Conservation (phyloP, 345 rosid species). For the Gossypium ekmanianum region DNA sequence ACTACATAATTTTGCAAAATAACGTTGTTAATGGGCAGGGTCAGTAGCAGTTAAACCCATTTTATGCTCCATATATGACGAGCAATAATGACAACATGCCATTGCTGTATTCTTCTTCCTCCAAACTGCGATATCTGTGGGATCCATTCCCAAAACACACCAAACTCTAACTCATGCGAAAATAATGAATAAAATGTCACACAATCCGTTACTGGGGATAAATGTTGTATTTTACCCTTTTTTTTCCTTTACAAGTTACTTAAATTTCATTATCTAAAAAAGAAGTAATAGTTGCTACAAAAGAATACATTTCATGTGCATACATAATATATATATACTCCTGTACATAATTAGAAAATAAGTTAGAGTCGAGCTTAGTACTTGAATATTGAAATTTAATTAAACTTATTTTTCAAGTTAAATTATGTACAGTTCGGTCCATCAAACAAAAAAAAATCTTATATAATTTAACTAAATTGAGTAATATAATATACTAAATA, state of each 20-base stretch:
- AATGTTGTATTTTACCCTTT: too few relatives aligned
- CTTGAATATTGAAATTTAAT: too few relatives aligned
- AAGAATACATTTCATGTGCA: too few relatives aligned
- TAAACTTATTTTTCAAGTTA: not conserved
- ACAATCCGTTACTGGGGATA: not conserved
- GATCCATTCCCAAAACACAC: not conserved
- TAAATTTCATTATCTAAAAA: too few relatives aligned
- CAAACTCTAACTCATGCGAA: not conserved
- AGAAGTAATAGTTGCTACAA: too few relatives aligned
- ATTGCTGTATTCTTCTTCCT: not conserved
- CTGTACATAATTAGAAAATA: not conserved
- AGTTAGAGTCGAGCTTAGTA: too few relatives aligned
- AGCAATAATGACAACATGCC: not conserved
- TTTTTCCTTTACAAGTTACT: too few relatives aligned
- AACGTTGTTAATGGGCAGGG: constrained; percentile 3
- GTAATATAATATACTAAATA: too few relatives aligned
- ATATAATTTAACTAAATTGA: too few relatives aligned
- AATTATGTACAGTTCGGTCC: too few relatives aligned
- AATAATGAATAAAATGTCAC: not conserved
- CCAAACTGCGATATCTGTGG: not conserved
- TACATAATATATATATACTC: too few relatives aligned
- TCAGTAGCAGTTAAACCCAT: not conserved
- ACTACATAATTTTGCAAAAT: not conserved
- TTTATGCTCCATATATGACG: not conserved
- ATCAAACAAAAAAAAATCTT: too few relatives aligned